Percentiles rank a stretch among this genome's conserved stretches.
Evolutionary conservation across 495 filamentous ascomycete genomes (phyloP).

Genomic region (Trichoderma reesei): DNA sequence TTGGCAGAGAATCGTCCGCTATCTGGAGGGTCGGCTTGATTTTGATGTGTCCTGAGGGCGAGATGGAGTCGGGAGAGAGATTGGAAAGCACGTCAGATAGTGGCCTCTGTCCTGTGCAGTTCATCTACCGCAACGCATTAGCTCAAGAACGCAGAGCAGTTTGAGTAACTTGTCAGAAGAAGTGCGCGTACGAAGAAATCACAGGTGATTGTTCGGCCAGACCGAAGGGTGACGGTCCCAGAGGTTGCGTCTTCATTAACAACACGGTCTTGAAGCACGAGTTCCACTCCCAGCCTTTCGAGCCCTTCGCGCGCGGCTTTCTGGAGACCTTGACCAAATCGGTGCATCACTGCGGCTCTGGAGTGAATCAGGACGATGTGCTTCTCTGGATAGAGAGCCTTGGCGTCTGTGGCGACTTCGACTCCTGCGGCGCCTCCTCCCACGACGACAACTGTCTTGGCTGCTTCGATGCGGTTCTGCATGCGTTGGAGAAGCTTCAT

Average conservation of each 20-base stretch:
- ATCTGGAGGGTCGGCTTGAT: slow-evolving; percentile 24
- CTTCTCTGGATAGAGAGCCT: slow-evolving; percentile 47
- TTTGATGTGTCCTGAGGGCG: slow-evolving; percentile 20
- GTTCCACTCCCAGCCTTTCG: slow-evolving; percentile 30
- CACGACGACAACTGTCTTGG: slow-evolving; percentile 42
- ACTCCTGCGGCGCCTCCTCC: slow-evolving; percentile 54
- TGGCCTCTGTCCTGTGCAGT: slow-evolving; percentile 23
- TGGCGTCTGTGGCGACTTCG: slow-evolving; percentile 47
- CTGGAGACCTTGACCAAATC: slow-evolving; percentile 43
- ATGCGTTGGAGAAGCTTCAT: slow-evolving; percentile 32
- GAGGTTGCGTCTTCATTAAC: slow-evolving; percentile 11
- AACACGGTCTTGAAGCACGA: slow-evolving; percentile 31
- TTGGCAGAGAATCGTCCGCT: slow-evolving; percentile 20
- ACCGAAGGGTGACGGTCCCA: slow-evolving; percentile 16
- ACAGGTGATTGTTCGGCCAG: slow-evolving; percentile 19
- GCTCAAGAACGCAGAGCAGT: background rate
- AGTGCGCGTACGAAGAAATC: slow-evolving; percentile 21
- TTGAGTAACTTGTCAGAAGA: background rate
- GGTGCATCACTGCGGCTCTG: slow-evolving; percentile 39
- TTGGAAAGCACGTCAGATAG: slow-evolving; percentile 16
- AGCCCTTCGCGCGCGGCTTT: slow-evolving; percentile 31
- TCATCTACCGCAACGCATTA: slow-evolving; percentile 16
- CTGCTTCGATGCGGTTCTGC: slow-evolving; percentile 25
- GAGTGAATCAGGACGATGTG: slow-evolving; percentile 50
- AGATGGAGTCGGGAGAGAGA: slow-evolving; percentile 17